Percentiles rank a stretch among this genome's conserved stretches.
Conservation (phyloP, 371 early-diverging fungal genomes). For the Mortierella sp. region DNA sequence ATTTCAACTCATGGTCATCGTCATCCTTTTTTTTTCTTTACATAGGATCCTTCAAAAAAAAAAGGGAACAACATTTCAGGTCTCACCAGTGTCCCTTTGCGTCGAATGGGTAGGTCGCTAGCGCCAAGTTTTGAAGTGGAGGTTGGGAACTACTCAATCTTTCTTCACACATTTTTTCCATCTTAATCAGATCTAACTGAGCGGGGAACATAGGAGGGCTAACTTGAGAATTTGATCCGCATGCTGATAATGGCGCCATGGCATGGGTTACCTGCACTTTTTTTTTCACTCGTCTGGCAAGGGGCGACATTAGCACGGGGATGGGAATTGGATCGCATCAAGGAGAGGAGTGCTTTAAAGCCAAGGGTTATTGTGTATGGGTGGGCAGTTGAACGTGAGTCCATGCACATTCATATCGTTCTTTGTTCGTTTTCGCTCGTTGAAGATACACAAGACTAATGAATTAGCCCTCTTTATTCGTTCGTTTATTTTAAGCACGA, state of each 20-base stretch:
- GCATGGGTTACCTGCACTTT: not conserved
- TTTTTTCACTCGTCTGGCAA: not conserved
- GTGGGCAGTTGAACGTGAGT: not conserved
- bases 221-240: not conserved
- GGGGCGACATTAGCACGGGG: not conserved
- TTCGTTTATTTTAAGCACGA: not conserved
- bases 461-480: too few relatives aligned
- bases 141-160: not conserved
- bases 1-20: not conserved
- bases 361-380: not conserved
- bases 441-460: not conserved
- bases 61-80: too few relatives aligned
- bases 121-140: not conserved
- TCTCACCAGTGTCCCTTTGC: not conserved
- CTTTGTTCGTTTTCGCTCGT: not conserved
- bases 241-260: not conserved
- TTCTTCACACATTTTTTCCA: not conserved
- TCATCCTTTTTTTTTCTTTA: not conserved
- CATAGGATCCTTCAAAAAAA: too few relatives aligned
- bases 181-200: not conserved
- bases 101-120: not conserved
- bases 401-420: not conserved
- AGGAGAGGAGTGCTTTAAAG: not conserved
- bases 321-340: not conserved
- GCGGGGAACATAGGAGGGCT: not conserved